Evolutionary conservation across 108 stramenopile species (phyloP).

Genomic region (Cyclotella baltica): DNA sequence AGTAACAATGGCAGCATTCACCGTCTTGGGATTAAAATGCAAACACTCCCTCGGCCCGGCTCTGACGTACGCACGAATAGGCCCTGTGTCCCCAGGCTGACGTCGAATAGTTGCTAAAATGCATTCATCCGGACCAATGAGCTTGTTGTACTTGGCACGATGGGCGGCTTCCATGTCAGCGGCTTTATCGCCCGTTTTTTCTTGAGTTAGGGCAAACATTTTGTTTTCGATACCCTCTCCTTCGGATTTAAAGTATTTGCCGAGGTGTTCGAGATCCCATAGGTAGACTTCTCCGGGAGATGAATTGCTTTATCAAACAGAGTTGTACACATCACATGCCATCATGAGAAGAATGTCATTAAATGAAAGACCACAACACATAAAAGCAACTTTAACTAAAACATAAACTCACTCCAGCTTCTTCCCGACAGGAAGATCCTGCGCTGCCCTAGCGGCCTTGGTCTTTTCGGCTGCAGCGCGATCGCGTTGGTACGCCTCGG

Average conservation of each 20-base stretch:
- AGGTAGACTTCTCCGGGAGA: constrained; percentile 68
- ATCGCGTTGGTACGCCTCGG: constrained; percentile 37
- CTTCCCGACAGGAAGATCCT: constrained; percentile 53
- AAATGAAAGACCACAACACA: no score
- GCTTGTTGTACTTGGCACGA: constrained; percentile 75
- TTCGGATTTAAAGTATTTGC: constrained; percentile 64
- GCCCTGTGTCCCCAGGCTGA: constrained; percentile 57
- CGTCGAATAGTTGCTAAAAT: constrained; percentile 87
- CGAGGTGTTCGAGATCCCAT: constrained; percentile 83
- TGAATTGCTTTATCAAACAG: constrained; percentile 45
- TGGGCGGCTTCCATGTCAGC: constrained; percentile 25
- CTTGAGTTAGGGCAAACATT: constrained; percentile 28
- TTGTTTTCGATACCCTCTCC: constrained; percentile 43
- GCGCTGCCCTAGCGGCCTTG: constrained; percentile 13
- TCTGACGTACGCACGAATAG: constrained; percentile 79
- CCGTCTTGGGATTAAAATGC: constrained; percentile 91
- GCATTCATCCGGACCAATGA: constrained; percentile 84
- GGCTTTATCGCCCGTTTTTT: constrained; percentile 13
- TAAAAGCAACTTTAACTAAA: no score
- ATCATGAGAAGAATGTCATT: no score
- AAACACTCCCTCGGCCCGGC: constrained; percentile 87
- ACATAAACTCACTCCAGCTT: constrained; percentile 49
- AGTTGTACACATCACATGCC: neutral
- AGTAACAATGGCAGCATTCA: constrained; percentile 97
- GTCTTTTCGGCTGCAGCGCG: constrained; percentile 29